Evolutionary conservation across 495 filamentous ascomycete genomes (phyloP), one percentile per base, ranked within the genome.

Genomic region (Thozetella sp.): DNA sequence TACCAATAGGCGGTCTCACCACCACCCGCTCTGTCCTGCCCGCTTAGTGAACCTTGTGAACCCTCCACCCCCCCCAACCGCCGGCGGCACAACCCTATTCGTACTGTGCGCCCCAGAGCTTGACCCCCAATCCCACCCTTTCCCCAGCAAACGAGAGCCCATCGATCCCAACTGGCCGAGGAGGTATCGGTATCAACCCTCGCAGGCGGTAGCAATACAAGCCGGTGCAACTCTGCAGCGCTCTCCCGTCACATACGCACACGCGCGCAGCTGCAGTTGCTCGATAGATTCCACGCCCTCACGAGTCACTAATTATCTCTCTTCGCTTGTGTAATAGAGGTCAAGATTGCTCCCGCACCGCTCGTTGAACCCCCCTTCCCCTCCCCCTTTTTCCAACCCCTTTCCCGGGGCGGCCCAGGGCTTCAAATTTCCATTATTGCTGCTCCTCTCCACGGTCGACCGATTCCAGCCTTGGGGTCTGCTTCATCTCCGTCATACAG

Each of bases 1-100:
- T n/a, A n/a, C 43, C 43, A 48, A 48, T 48, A 48, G 30, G 43
- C 43, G 43, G 43, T 20, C n/a, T 48, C 43, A n/a, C 43, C n/a
- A 4, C 43, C 20, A 4, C 9, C 43, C 43, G 43, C 12, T n/a
- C n/a, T n/a, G n/a, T n/a, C n/a, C n/a, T n/a, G n/a, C n/a, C n/a
- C n/a, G n/a, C n/a, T n/a, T n/a, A n/a, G n/a, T n/a, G n/a, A n/a
- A n/a, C n/a, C n/a, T n/a, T n/a, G n/a, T n/a, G n/a, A n/a, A n/a
- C n/a, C n/a, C n/a, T n/a, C n/a, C n/a, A n/a, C n/a, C n/a, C n/a
- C n/a, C n/a, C 43, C n/a, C 43, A n/a, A 48, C 43, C 43, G 20
- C 3, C 20, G 43, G 43, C 43, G n/a, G n/a, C 43, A 37, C 43
- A 20, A 20, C n/a, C 43, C n/a, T 48, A 48, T 48, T 48, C 43